A percentile compares a stretch with the other conserved stretches of the same genome.
These are phyloP conservation scores for Mortierella polycephala DNA, from an alignment of 371 early-diverging fungal genomes.

Conservation along the genomic window DNA sequence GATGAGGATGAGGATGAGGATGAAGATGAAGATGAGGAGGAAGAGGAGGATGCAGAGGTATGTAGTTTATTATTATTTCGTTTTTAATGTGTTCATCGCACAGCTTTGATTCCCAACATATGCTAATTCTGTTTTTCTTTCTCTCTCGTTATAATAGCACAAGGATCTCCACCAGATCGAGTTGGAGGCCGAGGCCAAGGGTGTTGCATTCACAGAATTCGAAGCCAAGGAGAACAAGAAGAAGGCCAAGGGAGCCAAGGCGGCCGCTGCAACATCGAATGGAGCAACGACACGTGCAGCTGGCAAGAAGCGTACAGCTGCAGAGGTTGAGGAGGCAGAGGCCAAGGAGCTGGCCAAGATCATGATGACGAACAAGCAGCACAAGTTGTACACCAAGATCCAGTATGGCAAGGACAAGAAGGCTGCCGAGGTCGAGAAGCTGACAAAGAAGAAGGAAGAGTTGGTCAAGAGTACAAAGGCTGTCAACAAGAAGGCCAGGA, in stretches of 20 bases:
- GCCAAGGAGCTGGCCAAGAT: slow-evolving; percentile 86
- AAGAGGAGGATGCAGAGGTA: slow-evolving; percentile 56
- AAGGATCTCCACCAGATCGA: slow-evolving; percentile 69
- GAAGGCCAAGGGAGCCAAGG: slow-evolving; percentile 59
- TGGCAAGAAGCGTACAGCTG: slow-evolving; percentile 67
- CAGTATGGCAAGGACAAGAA: slow-evolving; percentile 71
- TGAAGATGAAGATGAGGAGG: slow-evolving; percentile 55
- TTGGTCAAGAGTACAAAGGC: slow-evolving; percentile 40
- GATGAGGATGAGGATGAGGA: slow-evolving; percentile 55
- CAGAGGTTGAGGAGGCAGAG: slow-evolving; percentile 85
- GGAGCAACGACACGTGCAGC: slow-evolving; percentile 22
- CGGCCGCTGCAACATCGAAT: slow-evolving; percentile 18
- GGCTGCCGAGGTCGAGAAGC: slow-evolving; percentile 54
- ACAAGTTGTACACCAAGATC: slow-evolving; percentile 85
- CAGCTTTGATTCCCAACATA: neutral
- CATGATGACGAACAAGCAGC: slow-evolving; percentile 95
- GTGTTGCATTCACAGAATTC: slow-evolving; percentile 78
- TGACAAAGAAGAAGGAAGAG: slow-evolving; percentile 44
- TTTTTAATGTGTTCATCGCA: neutral
- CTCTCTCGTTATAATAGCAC: slow-evolving; percentile 24
- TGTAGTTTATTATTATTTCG: slow-evolving; percentile 1
- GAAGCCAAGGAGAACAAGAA: slow-evolving; percentile 61
- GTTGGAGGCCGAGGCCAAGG: slow-evolving; percentile 82
- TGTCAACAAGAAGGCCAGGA: slow-evolving; percentile 51
- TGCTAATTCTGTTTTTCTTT: neutral